Conservation (phyloP, 2,329 filamentous ascomycete species). For the Aspergillus aculeatus region DNA sequence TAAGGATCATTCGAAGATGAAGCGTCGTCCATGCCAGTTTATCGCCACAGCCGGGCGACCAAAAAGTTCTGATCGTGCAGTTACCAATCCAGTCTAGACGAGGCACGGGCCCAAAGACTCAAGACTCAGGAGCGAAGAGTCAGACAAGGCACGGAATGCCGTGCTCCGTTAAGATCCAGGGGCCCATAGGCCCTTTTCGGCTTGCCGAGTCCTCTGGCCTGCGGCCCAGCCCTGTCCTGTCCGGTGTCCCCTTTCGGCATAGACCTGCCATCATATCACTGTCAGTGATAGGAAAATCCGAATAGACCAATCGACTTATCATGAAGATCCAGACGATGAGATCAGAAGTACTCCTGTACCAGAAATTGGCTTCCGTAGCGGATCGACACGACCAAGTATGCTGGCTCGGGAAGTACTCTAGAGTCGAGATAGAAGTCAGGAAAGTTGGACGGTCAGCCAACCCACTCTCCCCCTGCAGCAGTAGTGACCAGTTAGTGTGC, state of each 20-base stretch:
- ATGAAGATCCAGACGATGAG: not conserved
- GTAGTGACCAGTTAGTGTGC: not conserved
- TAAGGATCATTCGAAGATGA: not conserved
- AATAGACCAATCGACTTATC: not conserved
- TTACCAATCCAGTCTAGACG: not conserved
- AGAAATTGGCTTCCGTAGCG: not conserved
- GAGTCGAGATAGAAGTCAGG: not conserved
- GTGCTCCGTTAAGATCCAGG: conserved; percentile 5
- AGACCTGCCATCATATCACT: conserved; percentile 10
- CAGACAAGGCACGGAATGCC: conserved; percentile 18
- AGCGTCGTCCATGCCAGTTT: not conserved
- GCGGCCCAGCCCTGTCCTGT: not conserved
- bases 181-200: conserved; percentile 11
- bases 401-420: not conserved
- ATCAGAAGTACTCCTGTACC: not conserved
- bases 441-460: not conserved
- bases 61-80: not conserved
- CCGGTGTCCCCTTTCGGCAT: conserved; percentile 20
- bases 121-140: conserved; percentile 1
- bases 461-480: not conserved
- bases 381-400: not conserved
- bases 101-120: not conserved
- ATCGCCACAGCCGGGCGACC: not conserved
- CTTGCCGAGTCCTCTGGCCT: conserved; percentile 16
- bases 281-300: not conserved